Conservation (phyloP, 768 basidiomycete genomes). For the Cystobasidiopsis lactophilus region DNA sequence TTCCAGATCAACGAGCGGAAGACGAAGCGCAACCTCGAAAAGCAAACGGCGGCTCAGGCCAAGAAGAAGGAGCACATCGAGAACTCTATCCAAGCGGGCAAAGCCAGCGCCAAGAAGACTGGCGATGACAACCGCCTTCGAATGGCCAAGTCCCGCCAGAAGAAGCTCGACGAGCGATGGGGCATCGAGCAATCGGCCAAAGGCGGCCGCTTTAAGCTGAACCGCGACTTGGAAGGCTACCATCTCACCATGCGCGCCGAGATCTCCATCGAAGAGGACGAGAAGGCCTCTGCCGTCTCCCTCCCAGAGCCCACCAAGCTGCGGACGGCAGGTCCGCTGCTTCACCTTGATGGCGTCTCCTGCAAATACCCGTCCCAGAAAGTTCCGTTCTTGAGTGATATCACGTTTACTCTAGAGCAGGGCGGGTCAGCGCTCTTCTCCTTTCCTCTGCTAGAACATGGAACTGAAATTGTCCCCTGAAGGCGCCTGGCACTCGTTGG, state of each 20-base stretch:
- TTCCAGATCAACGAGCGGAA: slow-evolving; percentile 28
- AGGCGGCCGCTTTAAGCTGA: slow-evolving; percentile 37
- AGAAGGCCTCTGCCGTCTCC: slow-evolving; percentile 25
- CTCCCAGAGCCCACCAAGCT: slow-evolving; percentile 25
- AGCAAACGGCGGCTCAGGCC: slow-evolving; percentile 27
- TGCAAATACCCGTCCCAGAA: slow-evolving; percentile 24
- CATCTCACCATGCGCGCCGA: slow-evolving; percentile 27
- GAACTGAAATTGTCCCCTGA: slow-evolving; percentile 17
- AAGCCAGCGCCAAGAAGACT: slow-evolving; percentile 34
- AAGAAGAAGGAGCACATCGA: slow-evolving; percentile 35
- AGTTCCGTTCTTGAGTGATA: slow-evolving; percentile 21
- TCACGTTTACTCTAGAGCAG: slow-evolving; percentile 28
- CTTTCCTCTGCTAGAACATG: no score
- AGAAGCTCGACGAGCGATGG: slow-evolving; percentile 33
- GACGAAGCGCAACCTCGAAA: slow-evolving; percentile 23
- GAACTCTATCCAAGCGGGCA: slow-evolving; percentile 35
- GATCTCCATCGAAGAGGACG: slow-evolving; percentile 28
- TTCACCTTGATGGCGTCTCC: slow-evolving; percentile 28
- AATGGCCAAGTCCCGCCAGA: slow-evolving; percentile 38
- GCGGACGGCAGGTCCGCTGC: slow-evolving; percentile 22
- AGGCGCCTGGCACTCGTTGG: neutral
- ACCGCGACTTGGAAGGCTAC: slow-evolving; percentile 33
- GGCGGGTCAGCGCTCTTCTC: no score
- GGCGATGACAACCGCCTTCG: slow-evolving; percentile 37
- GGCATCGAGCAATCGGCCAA: slow-evolving; percentile 27